Evolutionary conservation across 2,329 filamentous ascomycete genomes (phyloP).

Genomic region (Didymella pomorum): DNA sequence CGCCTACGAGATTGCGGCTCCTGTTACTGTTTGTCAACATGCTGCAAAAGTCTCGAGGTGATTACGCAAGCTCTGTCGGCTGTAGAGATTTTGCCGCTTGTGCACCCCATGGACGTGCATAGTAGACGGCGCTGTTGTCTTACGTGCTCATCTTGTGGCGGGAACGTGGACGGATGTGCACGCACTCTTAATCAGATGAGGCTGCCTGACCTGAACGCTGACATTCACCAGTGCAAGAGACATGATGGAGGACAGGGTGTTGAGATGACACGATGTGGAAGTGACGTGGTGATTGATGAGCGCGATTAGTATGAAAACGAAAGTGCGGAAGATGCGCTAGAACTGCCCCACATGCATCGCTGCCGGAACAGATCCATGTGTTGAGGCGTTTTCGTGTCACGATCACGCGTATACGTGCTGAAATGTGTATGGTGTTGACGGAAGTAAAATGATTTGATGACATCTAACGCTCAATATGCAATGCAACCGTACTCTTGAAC

Average conservation of each 20-base stretch:
- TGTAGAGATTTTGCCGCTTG: too few relatives aligned
- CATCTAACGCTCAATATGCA: constrained; percentile 14
- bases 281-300: background rate
- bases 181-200: background rate
- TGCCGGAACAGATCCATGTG: constrained; percentile 1
- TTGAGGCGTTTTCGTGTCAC: constrained; percentile 1
- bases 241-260: background rate
- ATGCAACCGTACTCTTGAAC: constrained; percentile 22
- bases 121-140: background rate
- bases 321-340: background rate
- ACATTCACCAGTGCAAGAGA: background rate
- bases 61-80: background rate
- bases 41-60: background rate
- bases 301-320: background rate
- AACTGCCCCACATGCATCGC: background rate
- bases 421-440: background rate
- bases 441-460: constrained; percentile 1
- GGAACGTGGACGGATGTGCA: background rate
- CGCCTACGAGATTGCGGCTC: constrained; percentile 1
- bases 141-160: background rate
- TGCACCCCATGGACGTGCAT: background rate
- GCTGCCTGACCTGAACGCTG: too few relatives aligned
- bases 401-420: background rate
- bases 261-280: background rate
- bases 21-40: constrained; percentile 13